Evolutionary conservation across 2,329 filamentous ascomycete genomes (phyloP), one percentile per base, ranked within the genome.

Genomic region (Calonectria hongkongensis): DNA sequence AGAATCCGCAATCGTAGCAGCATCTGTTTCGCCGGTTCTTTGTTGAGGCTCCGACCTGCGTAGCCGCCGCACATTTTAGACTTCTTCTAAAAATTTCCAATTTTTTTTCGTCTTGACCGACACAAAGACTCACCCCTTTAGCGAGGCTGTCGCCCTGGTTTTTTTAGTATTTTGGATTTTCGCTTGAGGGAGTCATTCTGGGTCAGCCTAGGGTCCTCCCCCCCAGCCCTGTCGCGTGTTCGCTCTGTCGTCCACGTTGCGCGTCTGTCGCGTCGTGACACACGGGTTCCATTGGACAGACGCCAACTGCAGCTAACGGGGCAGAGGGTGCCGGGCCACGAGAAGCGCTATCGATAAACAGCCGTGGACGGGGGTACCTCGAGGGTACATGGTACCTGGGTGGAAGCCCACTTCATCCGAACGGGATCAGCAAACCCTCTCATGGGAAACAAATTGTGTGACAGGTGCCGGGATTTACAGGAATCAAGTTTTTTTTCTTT

Each of bases 281-380:
- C 76, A 76, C 74, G 73, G 28, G 43, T 60, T 36, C 70, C 71
- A 79, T 79, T 79, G 78, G 78, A 33, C 58, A 63, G 43, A 70
- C 21, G 45, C 18, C 41, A 73, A 64, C 70, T 79, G 78, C 78
- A 79, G 68, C 75, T 71, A 74, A 70, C 75, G 76, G 70, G 70
- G 70, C 60, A 50, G 48, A 66, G 36, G 63, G 60, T 62, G 48
- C 77, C 73, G 71, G 71, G 68, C 73, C 45, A 41, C 58, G 58
- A 64, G 74, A 79, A 79, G 74, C 78, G 76, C 77, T 80, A 80
- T 80, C 79, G 78, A 80, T 80, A 80, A 75, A 76, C 76, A 76
- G 67, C 72, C 71, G 70, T 68, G 48, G 68, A 45, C n/a, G 64
- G 41, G 51, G 63, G 48, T 71, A 78, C 74, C 33, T 74, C 21